Conservation (phyloP, 2,329 filamentous ascomycete genomes). For the Aquanectria penicillioides region DNA sequence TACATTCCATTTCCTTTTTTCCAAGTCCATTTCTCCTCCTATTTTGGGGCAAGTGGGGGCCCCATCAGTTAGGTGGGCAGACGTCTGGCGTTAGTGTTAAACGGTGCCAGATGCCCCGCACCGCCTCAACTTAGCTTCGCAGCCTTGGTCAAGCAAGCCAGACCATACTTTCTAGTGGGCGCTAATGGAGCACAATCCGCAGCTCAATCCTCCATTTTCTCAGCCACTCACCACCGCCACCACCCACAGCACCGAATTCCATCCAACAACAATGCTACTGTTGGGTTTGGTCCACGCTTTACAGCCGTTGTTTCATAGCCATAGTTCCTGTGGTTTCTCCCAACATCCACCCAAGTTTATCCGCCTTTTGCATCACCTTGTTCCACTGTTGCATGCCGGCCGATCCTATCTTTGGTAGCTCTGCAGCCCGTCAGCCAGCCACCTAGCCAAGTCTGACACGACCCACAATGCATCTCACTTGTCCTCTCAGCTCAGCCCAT, state of each 20-base stretch:
- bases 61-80: not conserved
- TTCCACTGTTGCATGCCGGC: too few species aligned
- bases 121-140: not conserved
- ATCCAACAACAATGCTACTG: not conserved
- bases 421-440: conserved; percentile 7
- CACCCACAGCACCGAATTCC: conserved; percentile 1
- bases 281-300: not conserved
- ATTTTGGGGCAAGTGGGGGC: not conserved
- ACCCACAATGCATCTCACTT: not conserved
- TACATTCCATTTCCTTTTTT: not conserved
- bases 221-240: not conserved
- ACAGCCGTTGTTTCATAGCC: not conserved
- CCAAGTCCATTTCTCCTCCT: not conserved
- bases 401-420: not conserved
- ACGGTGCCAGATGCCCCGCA: not conserved
- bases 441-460: not conserved
- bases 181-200: conserved; percentile 1
- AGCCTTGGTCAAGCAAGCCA: too few species aligned
- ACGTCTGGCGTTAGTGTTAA: conserved; percentile 7
- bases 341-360: not conserved
- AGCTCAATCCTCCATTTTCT: too few species aligned
- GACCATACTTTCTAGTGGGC: too few species aligned
- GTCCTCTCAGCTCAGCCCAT: not conserved
- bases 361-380: too few species aligned
- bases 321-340: not conserved